phyloP scores from a whole-genome alignment of 345 rosid genomes.

The Eutrema japonicum region DNA sequence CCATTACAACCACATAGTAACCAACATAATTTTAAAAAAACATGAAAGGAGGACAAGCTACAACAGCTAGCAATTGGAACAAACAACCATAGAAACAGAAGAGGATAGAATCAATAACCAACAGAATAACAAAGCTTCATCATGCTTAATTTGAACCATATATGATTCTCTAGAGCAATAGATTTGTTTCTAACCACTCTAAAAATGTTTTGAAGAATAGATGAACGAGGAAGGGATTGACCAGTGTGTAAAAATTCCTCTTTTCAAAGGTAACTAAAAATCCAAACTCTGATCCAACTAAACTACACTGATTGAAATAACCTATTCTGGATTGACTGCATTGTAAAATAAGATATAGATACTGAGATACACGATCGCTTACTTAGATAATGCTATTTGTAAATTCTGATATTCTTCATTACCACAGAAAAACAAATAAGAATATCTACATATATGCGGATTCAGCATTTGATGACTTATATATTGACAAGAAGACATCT shows the following conservation, averaged over 20 bases:
- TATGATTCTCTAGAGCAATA: too few species aligned
- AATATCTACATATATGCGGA: neutral
- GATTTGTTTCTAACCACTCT: too few species aligned
- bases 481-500: slow-evolving; percentile 14
- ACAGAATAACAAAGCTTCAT: too few species aligned
- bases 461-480: slow-evolving; percentile 21
- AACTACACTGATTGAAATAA: neutral
- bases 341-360: neutral
- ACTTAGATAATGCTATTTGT: neutral
- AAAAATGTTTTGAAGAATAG: too few species aligned
- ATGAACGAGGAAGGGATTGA: too few species aligned
- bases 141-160: too few species aligned
- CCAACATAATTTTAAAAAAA: too few species aligned
- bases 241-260: neutral
- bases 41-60: too few species aligned
- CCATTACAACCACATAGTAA: too few species aligned
- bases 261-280: neutral
- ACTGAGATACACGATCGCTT: neutral
- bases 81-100: too few species aligned
- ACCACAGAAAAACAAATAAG: neutral
- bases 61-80: too few species aligned
- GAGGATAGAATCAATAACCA: too few species aligned
- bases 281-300: neutral
- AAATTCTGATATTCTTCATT: slow-evolving; percentile 5
- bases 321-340: neutral